Base-by-base conservation (phyloP, 179 eudicot species). In the Heliamphora pulchella region DNA sequence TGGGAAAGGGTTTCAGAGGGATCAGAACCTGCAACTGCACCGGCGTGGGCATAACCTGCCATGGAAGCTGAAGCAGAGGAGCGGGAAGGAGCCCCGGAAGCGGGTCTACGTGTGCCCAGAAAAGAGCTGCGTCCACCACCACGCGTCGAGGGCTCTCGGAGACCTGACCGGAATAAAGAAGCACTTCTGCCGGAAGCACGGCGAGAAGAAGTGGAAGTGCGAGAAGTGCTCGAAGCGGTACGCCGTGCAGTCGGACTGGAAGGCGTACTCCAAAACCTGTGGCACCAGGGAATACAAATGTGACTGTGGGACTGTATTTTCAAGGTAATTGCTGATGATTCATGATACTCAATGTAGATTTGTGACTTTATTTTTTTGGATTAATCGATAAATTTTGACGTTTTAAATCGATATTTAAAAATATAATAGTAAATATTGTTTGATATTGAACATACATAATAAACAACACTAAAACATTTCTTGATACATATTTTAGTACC, bases 191-290 rank as follows among this genome's bases (percentile, higher is more conserved):
- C 18, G 90, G 47, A 88, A 88, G 81, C 90, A 88, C 9, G 91
- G 91, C 11, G 91, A 88, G 87, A 88, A 86, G 81, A 88, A 88
- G 81, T 88, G 91, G 91, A 88, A 88, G 85, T 88, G 91, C 74
- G 91, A 85, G 15, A 88, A 86, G 80, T 88, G 91, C 77, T 83
- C 87, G 0, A 86, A 86, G 84, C 69, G 86, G 5, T 88, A 88
- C 61, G 91, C 91, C 1, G 91, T 88, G 72, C 87, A 86, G 51
- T 86, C 91, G 1, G 91, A 88, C 48, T 88, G 91, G 87, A 88
- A 88, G 81, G 87, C 91, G 2, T 89, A 88, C 79, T 83, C 86
- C 4, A 88, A 88, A 79, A 88, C 31, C 31, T 31, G 31, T 31
- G 31, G 31, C 31, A 31, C 31, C 31, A 31, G 31, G 31, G 31